These are phyloP conservation scores for Crotalaria pallida DNA, from an alignment of 306 rosid genomes.

Conservation along the genomic window DNA sequence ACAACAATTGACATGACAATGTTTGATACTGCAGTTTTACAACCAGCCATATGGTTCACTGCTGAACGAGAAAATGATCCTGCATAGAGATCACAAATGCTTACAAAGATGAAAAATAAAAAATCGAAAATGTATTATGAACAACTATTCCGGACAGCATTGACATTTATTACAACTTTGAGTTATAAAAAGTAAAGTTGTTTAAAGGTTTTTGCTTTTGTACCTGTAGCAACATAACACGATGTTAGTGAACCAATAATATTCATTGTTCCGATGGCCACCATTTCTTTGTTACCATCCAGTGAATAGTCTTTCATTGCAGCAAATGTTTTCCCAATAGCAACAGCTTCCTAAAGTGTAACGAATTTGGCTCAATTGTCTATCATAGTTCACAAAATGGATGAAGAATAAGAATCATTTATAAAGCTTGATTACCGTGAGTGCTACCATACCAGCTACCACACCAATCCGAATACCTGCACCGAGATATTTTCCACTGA, in stretches of 20 bases:
- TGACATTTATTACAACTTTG: too few relatives aligned
- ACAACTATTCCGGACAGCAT: too few relatives aligned
- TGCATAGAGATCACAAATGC: conserved; percentile 11
- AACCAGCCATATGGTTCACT: conserved; percentile 86
- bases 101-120: not conserved
- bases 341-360: conserved; percentile 69
- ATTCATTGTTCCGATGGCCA: conserved; percentile 89
- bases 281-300: conserved; percentile 92
- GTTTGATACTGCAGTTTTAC: conserved; percentile 77
- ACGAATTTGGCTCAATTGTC: not conserved
- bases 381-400: not conserved
- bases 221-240: conserved; percentile 78
- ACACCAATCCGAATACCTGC: conserved; percentile 64
- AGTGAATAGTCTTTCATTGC: conserved; percentile 65
- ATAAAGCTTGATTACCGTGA: conserved; percentile 50
- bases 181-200: too few relatives aligned
- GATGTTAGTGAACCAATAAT: conserved; percentile 79
- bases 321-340: conserved; percentile 94
- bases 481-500: conserved; percentile 49
- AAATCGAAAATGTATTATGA: too few relatives aligned
- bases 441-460: conserved; percentile 59
- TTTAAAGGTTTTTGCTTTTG: not conserved
- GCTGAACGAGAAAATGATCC: conserved; percentile 92
- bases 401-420: not conserved
- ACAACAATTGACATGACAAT: conserved; percentile 69